Percentiles rank a stretch among this genome's conserved stretches.
Conservation (phyloP, 1,139 yeast species). For the Starmera stellimalicola region DNA sequence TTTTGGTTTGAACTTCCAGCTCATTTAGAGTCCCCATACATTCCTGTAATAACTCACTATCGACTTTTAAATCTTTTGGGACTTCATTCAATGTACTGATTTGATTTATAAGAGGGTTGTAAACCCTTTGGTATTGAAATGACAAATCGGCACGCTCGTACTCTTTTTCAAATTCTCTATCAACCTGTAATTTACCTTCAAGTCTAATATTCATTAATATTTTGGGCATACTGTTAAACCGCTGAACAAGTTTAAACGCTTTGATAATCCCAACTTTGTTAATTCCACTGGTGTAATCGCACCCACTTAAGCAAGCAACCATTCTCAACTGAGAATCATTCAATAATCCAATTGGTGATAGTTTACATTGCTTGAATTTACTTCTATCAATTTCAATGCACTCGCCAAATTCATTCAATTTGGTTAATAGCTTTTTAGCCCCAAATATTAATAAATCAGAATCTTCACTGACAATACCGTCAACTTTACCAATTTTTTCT, state of each 20-base stretch:
- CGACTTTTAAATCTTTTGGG: slow-evolving; percentile 30
- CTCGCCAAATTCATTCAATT: slow-evolving; percentile 67
- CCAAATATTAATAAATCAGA: slow-evolving; percentile 92
- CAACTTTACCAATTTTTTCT: slow-evolving; percentile 65
- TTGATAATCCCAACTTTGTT: slow-evolving; percentile 73
- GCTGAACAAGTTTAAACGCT: slow-evolving; percentile 56
- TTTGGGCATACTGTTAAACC: slow-evolving; percentile 41
- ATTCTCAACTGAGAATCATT: slow-evolving; percentile 53
- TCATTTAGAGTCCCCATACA: slow-evolving; percentile 55
- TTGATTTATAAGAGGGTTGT: slow-evolving; percentile 43
- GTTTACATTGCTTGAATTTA: slow-evolving; percentile 35
- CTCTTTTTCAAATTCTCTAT: slow-evolving; percentile 50
- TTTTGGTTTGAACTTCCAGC: slow-evolving; percentile 36
- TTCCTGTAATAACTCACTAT: slow-evolving; percentile 30
- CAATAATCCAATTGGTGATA: slow-evolving; percentile 39
- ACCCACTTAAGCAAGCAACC: slow-evolving; percentile 85
- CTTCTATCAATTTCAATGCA: slow-evolving; percentile 60
- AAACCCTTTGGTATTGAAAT: slow-evolving; percentile 81
- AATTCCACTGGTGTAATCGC: slow-evolving; percentile 89
- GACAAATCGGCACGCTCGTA: slow-evolving; percentile 65
- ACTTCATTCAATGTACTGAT: slow-evolving; percentile 53
- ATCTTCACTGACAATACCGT: slow-evolving; percentile 89
- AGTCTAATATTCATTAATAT: slow-evolving; percentile 48
- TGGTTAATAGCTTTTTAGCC: slow-evolving; percentile 65
- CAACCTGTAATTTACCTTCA: slow-evolving; percentile 52